Evolutionary conservation across 176 grass and related monocot genomes (phyloP).

Genomic region (Musa acuminata): DNA sequence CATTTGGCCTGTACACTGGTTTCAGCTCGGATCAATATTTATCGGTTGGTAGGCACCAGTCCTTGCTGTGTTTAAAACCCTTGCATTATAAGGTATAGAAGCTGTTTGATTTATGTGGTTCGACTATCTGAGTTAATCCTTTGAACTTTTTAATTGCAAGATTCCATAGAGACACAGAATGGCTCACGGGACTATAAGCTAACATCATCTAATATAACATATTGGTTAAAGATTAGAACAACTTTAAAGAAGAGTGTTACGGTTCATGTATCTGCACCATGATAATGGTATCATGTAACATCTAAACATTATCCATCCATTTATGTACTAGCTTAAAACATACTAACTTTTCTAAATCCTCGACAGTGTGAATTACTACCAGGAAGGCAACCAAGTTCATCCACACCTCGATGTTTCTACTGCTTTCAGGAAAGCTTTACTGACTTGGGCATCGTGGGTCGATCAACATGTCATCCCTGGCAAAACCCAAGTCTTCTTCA

Average conservation of each 20-base stretch:
- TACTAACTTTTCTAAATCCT: constrained; percentile 21
- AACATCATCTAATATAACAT: too few species aligned
- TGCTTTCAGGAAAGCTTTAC: constrained; percentile 59
- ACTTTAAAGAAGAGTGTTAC: too few species aligned
- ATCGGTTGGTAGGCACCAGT: too few species aligned
- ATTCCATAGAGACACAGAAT: not conserved
- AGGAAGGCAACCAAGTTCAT: constrained; percentile 62
- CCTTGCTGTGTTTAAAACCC: too few species aligned
- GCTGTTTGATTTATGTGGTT: not conserved
- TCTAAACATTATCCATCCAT: not conserved
- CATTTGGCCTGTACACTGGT: too few species aligned
- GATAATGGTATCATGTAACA: not conserved
- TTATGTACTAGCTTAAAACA: constrained; percentile 1
- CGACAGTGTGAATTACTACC: constrained; percentile 78
- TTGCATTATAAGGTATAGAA: not conserved
- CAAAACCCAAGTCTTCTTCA: constrained; percentile 74
- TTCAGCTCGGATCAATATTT: too few species aligned
- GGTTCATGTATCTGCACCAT: too few species aligned
- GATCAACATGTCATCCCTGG: constrained; percentile 40
- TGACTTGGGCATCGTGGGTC: constrained; percentile 77
- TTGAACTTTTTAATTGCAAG: not conserved
- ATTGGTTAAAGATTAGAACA: too few species aligned
- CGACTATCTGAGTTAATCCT: not conserved
- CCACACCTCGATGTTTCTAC: constrained; percentile 43
- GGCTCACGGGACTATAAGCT: not conserved